phyloP scores from a whole-genome alignment of 75 land plant genomes.

The Gnetum montanum region DNA sequence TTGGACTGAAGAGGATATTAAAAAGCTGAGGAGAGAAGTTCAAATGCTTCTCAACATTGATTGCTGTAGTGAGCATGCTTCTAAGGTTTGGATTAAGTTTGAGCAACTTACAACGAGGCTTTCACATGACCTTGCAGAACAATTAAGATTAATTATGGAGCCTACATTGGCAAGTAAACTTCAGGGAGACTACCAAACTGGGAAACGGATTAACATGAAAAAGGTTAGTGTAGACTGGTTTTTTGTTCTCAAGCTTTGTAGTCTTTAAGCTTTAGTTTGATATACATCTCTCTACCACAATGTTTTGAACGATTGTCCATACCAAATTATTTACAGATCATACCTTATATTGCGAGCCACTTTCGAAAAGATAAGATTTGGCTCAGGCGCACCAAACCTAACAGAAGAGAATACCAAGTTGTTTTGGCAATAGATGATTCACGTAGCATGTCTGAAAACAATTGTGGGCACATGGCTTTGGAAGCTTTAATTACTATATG shows the following conservation, averaged over 20 bases:
- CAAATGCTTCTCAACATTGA: slow-evolving; percentile 22
- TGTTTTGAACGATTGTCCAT: background rate
- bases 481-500: slow-evolving; percentile 93
- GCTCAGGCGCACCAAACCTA: slow-evolving; percentile 86
- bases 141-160: slow-evolving; percentile 87
- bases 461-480: slow-evolving; percentile 85
- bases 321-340: slow-evolving; percentile 48
- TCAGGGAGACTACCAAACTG: slow-evolving; percentile 92
- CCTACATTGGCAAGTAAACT: slow-evolving; percentile 95
- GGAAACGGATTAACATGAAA: slow-evolving; percentile 95
- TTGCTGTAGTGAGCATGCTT: slow-evolving; percentile 28
- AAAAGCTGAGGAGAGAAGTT: slow-evolving; percentile 18
- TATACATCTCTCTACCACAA: background rate
- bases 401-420: slow-evolving; percentile 93
- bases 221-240: no score
- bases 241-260: background rate
- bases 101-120: slow-evolving; percentile 63
- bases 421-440: slow-evolving; percentile 98
- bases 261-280: background rate
- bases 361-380: slow-evolving; percentile 95
- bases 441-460: slow-evolving; percentile 90
- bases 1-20: slow-evolving; percentile 26
- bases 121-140: slow-evolving; percentile 94
- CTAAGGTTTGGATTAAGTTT: slow-evolving; percentile 60
- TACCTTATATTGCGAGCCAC: slow-evolving; percentile 96